Evolutionary conservation across 352 stramenopile species (phyloP), one percentile per base, ranked within the genome.

Genomic region (Halophytophthora polymorphica): DNA sequence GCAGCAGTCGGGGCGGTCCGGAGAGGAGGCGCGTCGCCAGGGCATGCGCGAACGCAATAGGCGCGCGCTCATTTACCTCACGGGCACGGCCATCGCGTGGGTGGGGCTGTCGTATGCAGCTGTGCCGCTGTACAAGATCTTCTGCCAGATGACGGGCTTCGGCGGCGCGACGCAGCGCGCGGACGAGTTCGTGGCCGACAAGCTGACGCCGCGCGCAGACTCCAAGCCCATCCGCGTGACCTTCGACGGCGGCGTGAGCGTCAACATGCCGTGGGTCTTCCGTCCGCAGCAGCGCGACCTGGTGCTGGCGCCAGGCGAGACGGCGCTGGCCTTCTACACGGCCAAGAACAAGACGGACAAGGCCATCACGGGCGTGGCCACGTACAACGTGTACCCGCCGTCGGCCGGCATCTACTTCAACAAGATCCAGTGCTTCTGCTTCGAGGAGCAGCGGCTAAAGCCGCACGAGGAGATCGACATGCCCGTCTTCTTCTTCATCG

Each of bases 381-480:
- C 97, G 22, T 99, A 99, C 82, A 99, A 99, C 71, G 97, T 99
- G 45, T 97, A 98, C 62, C 97, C 97, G 31, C 94, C 96, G 22
- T 97, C 98, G 50, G 81, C 87, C 6, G 75, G 97, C 23, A 81
- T 99, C 33, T 99, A 99, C 71, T 99, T 99, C 70, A 99, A 99
- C 82, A 99, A 99, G 74, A 99, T 99, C 65, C 97, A 99, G 77
- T 99, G 97, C 70, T 99, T 99, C 73, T 99, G 97, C 70, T 99
- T 99, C 63, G 97, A 99, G 68, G 96, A 99, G 74, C 97, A 99
- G 70, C 82, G 97, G 15, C 74, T 99, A 6, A 89, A 97, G 48
- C 83, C 94, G 6, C 86, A 96, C 21, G 97, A 99, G 64, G 97
- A 98, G 66, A 98, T 99, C 51, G 97, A 98, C 73, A 99, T 99